Evolutionary conservation across 805 yeast genomes (phyloP), one percentile per base, ranked within the genome.

Genomic region (Starmerella davenportii): DNA sequence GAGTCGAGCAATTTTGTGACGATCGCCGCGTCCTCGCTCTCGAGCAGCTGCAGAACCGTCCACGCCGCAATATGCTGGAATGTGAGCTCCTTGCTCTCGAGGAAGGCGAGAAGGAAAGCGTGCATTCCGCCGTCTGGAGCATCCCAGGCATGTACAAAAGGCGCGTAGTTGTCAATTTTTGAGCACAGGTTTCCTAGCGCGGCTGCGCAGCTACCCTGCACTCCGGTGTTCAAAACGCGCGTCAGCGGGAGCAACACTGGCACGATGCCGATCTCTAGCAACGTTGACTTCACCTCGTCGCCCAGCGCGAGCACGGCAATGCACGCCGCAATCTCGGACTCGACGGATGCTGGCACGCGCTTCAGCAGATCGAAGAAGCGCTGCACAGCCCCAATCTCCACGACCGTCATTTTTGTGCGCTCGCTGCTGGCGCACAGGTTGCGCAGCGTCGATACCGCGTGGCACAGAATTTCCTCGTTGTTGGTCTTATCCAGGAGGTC

Each of bases 61-160:
- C 98, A 90, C 43, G 85, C 70, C 1, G 96, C 95, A 60, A 90
- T 90, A 57, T 90, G 98, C 61, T 90, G 96, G 59, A 90, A 90
- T 0, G 96, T 90, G 13, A 93, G 78, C 56, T 85, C 90, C 30
- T 77, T 77, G 52, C 82, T 72, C 44, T 73, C 74, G 52, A 90
- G 65, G 56, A 87, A 90, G 51, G 85, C 65, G 27, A 73, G 65
- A 46, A 90, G 66, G 55, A 90, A 90, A 21, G 84, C 90, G 44
- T 72, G 69, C 42, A 90, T 76, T 41, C 96, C 96, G 43, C 81
- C 84, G 37, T 69, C 71, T 32, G 93, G 93, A 42, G 64, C 63
- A 18, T 69, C 64, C 92, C 95, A 90, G 47, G 75, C 69, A 39
- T 72, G 69, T 41, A 82, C 67, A 43, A 90, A 80, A 46, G 76